Evolutionary conservation across 345 rosid genomes (phyloP).

Genomic region (Eucalyptus guilfoylei): DNA sequence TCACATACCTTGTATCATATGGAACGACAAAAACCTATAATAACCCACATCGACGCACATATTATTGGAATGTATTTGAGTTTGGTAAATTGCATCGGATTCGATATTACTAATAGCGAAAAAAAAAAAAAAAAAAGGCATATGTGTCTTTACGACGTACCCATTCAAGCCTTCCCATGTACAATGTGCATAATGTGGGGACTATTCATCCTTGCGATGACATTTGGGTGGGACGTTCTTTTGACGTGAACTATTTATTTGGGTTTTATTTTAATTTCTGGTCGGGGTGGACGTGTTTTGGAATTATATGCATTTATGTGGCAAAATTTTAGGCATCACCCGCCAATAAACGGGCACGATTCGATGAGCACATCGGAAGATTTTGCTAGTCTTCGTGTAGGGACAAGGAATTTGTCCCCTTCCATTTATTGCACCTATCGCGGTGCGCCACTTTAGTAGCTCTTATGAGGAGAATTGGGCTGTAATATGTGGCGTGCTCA

Average conservation of each 20-base stretch:
- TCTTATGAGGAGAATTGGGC: not conserved
- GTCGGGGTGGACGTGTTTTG: not conserved
- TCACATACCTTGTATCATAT: not conserved
- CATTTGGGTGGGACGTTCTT: not conserved
- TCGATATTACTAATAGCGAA: not conserved
- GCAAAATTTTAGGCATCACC: not conserved
- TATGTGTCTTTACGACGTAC: not conserved
- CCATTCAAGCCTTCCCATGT: not conserved
- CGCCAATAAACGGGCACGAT: not conserved
- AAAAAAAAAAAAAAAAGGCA: not conserved
- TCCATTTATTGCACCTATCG: not conserved
- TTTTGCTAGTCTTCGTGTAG: not conserved
- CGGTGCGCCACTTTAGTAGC: not conserved
- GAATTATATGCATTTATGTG: not conserved
- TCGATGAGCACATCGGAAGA: not conserved
- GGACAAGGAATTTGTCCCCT: not conserved
- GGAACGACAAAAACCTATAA: not conserved
- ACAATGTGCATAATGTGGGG: not conserved
- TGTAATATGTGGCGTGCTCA: rapidly evolving
- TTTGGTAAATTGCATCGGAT: not conserved
- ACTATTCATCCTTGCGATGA: not conserved
- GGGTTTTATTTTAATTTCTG: not conserved
- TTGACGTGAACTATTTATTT: not conserved
- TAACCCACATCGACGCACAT: not conserved
- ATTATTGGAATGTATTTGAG: not conserved